Conservation (phyloP, 1,284 basidiomycete species). For the Sporisorium iseilematis-ciliati region DNA sequence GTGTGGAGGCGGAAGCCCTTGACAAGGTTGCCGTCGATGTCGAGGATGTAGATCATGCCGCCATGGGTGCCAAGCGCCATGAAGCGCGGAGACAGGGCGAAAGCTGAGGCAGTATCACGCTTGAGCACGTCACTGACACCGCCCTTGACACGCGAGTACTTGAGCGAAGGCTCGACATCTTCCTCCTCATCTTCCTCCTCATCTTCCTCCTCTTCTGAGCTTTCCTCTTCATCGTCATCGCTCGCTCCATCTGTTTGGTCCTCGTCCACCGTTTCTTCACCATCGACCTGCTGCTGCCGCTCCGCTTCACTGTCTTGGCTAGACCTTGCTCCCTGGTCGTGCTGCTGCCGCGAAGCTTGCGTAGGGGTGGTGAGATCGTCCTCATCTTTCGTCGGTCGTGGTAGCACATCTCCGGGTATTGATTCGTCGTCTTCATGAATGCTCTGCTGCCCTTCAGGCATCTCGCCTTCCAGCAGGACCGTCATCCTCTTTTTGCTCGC, state of each 20-base stretch:
- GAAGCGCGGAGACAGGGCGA: slow-evolving; percentile 74
- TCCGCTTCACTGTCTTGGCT: not conserved
- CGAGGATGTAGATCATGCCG: slow-evolving; percentile 89
- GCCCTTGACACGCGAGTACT: slow-evolving; percentile 86
- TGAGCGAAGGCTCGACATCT: slow-evolving; percentile 75
- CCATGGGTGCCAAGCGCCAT: slow-evolving; percentile 90
- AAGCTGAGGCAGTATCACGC: slow-evolving; percentile 76
- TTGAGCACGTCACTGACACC: slow-evolving; percentile 82
- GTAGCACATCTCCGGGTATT: not conserved
- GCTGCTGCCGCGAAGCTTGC: not conserved
- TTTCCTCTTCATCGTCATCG: slow-evolving; percentile 38
- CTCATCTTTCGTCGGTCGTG: not conserved
- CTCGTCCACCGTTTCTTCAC: slow-evolving; percentile 10
- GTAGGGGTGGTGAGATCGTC: not conserved
- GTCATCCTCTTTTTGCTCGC: slow-evolving; percentile 55
- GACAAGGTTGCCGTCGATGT: slow-evolving; percentile 82
- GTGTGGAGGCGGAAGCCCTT: slow-evolving; percentile 92
- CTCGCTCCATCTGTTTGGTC: slow-evolving; percentile 6
- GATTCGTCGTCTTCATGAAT: slow-evolving; percentile 2
- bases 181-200: slow-evolving; percentile 47
- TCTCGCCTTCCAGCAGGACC: slow-evolving; percentile 58
- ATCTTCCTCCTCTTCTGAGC: slow-evolving; percentile 35
- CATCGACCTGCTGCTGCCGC: not conserved
- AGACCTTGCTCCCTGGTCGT: not conserved
- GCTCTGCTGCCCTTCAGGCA: slow-evolving; percentile 47